Evolutionary conservation across 768 basidiomycete genomes (phyloP), one percentile per base, ranked within the genome.

Genomic region (Podaxis pistillaris): DNA sequence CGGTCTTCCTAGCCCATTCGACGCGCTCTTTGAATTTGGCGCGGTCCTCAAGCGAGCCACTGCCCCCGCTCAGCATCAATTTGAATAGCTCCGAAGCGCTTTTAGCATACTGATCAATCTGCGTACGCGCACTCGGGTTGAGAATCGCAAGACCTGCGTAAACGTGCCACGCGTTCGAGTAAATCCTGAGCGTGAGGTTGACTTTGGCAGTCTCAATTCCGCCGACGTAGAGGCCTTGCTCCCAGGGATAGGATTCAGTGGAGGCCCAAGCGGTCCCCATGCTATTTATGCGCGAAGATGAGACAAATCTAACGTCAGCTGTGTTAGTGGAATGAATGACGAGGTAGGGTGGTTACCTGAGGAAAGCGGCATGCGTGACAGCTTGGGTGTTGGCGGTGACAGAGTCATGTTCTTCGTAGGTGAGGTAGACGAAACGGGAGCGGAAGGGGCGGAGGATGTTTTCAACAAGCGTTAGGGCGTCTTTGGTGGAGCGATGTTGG

Each of bases 311-410:
- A 12, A 24, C 13, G 26, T 50, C n/a, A 46, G 44, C 33, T 46
- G 44, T 17, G 12, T 46, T 46, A n/a, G 44, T 46, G 15, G 38
- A 12, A 24, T 1, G 33, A 33, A 33, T 33, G 49, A 38, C 44
- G 40, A 51, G 11, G 8, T 30, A 51, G 60, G 24, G 19, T 19
- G 12, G 33, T 51, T 73, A 95, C 96, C 89, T 94, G 19, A 99
- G 80, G 79, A 98, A 98, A 0, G 97, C 97, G 12, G 96, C 96
- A 68, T 99, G 97, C 0, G 94, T 98, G 13, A 97, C 96, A 0
- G 96, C 97, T 74, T 99, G 97, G 0, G 97, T 98, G 68, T 98
- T 98, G 12, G 97, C 97, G 0, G 97, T 99, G 53, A 98, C 92
- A 46, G 86, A 81, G 69, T 99, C 97, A 70, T 99, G 97, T 58